Conservation (phyloP, 1,139 yeast genomes). For the Meyerozyma smithsonii region DNA sequence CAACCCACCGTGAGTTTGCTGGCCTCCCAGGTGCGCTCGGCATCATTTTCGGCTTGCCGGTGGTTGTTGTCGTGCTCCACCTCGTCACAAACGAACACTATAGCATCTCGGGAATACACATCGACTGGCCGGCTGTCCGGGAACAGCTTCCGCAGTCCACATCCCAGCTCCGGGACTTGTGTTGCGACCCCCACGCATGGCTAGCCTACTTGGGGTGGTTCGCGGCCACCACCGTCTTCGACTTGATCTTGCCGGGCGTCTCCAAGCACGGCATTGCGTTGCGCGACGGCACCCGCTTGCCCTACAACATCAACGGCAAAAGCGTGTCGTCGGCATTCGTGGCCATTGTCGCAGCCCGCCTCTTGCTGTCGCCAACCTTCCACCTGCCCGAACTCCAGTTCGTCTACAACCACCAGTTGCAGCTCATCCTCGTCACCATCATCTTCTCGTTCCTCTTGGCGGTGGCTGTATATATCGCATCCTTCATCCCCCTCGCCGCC, state of each 20-base stretch:
- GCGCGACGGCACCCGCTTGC: constrained; percentile 68
- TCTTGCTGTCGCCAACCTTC: constrained; percentile 42
- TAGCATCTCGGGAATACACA: constrained; percentile 45
- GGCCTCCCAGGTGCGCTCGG: constrained; percentile 73
- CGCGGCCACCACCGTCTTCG: constrained; percentile 55
- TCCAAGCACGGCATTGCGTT: constrained; percentile 60
- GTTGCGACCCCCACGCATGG: constrained; percentile 49
- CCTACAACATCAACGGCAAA: constrained; percentile 80
- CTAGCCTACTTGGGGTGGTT: constrained; percentile 73
- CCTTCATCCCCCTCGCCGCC: constrained; percentile 55
- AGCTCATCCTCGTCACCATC: constrained; percentile 59
- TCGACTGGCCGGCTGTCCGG: constrained; percentile 21
- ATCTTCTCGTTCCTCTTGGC: constrained; percentile 64
- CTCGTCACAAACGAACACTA: constrained; percentile 55
- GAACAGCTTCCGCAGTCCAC: constrained; percentile 23
- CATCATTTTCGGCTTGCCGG: constrained; percentile 65
- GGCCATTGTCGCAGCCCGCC: constrained; percentile 47
- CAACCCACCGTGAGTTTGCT: constrained; percentile 67
- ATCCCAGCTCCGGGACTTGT: constrained; percentile 22
- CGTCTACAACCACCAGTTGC: constrained; percentile 62
- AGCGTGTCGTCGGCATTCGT: constrained; percentile 47
- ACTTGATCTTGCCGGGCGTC: constrained; percentile 70
- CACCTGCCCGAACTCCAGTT: constrained; percentile 74
- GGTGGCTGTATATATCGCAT: constrained; percentile 56
- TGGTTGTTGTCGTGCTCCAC: constrained; percentile 54